Evolutionary conservation across 257 asterid genomes (phyloP).

Genomic region (Nicotiana sylvestris): DNA sequence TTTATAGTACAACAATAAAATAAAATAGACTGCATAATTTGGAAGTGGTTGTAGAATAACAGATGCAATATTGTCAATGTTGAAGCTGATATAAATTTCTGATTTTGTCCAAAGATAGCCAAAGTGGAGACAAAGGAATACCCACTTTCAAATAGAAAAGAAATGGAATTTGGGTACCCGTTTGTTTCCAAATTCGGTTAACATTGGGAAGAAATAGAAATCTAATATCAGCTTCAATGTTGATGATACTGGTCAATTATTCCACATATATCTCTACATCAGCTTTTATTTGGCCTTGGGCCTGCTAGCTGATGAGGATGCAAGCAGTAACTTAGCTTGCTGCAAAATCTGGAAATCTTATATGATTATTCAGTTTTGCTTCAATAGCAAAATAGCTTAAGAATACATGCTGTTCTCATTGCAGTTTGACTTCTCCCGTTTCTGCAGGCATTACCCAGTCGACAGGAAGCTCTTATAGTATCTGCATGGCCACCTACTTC

Average conservation of each 20-base stretch:
- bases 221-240: background rate
- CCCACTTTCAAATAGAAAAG: background rate
- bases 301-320: background rate
- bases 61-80: background rate
- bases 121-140: background rate
- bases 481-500: slow-evolving; percentile 81
- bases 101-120: background rate
- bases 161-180: background rate
- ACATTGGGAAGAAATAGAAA: background rate
- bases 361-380: background rate
- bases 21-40: background rate
- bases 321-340: background rate
- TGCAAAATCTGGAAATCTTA: background rate
- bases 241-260: background rate
- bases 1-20: background rate
- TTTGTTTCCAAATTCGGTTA: background rate
- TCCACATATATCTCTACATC: background rate
- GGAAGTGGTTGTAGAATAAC: background rate
- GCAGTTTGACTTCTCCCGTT: background rate
- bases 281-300: background rate
- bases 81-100: slow-evolving; percentile 3
- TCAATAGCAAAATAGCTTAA: background rate
- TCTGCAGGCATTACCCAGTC: slow-evolving; percentile 68
- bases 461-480: slow-evolving; percentile 76
- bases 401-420: slow-evolving; percentile 7